phyloP scores from a whole-genome alignment of 2,329 filamentous ascomycete genomes.

The Aspergillus amoenus region DNA sequence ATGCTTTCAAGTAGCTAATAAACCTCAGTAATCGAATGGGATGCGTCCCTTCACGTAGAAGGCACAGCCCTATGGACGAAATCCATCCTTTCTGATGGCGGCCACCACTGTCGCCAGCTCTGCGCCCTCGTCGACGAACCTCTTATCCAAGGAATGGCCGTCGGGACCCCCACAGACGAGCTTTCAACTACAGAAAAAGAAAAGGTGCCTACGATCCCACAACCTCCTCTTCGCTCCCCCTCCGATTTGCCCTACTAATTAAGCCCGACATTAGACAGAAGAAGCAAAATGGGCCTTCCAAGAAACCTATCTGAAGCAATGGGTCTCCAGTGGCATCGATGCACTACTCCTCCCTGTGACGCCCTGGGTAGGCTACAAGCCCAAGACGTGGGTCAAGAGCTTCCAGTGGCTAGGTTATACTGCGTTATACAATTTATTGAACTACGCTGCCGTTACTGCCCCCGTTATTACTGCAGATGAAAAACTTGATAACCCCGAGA shows the following conservation, averaged over 20 bases:
- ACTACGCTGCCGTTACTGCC: constrained; percentile 34
- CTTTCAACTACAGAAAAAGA: constrained; percentile 23
- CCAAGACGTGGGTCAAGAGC: constrained; percentile 31
- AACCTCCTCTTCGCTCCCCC: not conserved
- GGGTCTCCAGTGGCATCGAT: constrained; percentile 28
- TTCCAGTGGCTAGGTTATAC: constrained; percentile 37
- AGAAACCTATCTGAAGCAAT: constrained; percentile 23
- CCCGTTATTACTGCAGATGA: constrained; percentile 47
- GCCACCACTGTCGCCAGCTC: constrained; percentile 24
- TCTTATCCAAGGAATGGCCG: constrained; percentile 33
- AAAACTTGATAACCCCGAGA: constrained; percentile 26
- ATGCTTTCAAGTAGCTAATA: not conserved
- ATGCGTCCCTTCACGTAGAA: constrained; percentile 26
- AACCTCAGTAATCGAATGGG: constrained; percentile 28
- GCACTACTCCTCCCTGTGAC: constrained; percentile 30
- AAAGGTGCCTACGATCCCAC: constrained; percentile 12
- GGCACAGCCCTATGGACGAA: constrained; percentile 31
- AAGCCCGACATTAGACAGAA: constrained; percentile 16
- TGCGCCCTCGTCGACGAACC: constrained; percentile 29
- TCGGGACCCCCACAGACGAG: constrained; percentile 27
- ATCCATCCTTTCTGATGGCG: constrained; percentile 32
- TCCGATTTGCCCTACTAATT: not conserved
- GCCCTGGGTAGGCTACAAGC: constrained; percentile 29
- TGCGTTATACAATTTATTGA: constrained; percentile 35
- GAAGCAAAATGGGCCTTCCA: constrained; percentile 21